phyloP scores from a whole-genome alignment of 768 basidiomycete genomes.

The Lactarius trivialis region DNA sequence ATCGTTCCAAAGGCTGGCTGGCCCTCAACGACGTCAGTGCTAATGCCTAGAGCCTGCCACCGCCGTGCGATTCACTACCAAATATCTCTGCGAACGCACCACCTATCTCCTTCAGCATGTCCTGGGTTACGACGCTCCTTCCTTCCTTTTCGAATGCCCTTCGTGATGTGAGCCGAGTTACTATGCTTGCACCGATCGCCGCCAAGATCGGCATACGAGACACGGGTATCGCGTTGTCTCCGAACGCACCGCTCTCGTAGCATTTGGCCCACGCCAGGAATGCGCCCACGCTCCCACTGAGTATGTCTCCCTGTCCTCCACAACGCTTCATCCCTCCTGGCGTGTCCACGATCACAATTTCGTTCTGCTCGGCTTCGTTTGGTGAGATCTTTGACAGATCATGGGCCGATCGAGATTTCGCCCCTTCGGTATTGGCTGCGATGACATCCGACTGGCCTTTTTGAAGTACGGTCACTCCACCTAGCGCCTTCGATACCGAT shows the following conservation, averaged over 20 bases:
- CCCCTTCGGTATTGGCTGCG: slow-evolving; percentile 63
- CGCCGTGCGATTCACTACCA: slow-evolving; percentile 40
- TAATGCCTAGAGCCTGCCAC: slow-evolving; percentile 33
- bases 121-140: slow-evolving; percentile 62
- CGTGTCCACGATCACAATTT: slow-evolving; percentile 54
- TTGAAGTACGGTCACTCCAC: slow-evolving; percentile 84
- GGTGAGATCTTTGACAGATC: slow-evolving; percentile 32
- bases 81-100: slow-evolving; percentile 70
- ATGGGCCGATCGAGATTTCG: slow-evolving; percentile 37
- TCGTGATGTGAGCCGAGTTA: slow-evolving; percentile 79
- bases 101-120: slow-evolving; percentile 45
- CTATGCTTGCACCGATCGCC: slow-evolving; percentile 78
- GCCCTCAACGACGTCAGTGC: neutral
- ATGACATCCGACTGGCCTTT: slow-evolving; percentile 84
- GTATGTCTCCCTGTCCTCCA: slow-evolving; percentile 93
- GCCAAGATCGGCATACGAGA: slow-evolving; percentile 77
- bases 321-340: slow-evolving; percentile 86
- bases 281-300: slow-evolving; percentile 82
- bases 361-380: slow-evolving; percentile 33
- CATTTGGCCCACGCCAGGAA: slow-evolving; percentile 94
- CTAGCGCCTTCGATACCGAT: slow-evolving; percentile 64
- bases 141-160: slow-evolving; percentile 71
- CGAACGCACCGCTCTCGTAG: slow-evolving; percentile 79
- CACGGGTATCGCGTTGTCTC: slow-evolving; percentile 47
- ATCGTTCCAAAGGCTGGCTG: slow-evolving; percentile 5